Evolutionary conservation across 2,329 filamentous ascomycete species (phyloP).

Genomic region (Arthrobotrys megalospora): DNA sequence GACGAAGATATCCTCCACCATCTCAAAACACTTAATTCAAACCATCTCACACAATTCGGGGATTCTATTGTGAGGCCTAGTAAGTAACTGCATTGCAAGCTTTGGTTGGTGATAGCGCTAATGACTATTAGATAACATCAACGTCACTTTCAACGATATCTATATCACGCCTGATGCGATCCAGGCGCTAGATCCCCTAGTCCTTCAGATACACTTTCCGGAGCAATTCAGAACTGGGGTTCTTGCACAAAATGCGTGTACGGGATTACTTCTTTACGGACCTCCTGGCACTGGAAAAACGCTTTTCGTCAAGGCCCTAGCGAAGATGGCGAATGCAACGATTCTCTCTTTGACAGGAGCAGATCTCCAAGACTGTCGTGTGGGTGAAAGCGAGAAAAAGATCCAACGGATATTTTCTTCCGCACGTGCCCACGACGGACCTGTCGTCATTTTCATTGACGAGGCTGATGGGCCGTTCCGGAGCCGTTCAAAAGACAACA

Average conservation of each 20-base stretch:
- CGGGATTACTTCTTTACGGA: conserved; percentile 78
- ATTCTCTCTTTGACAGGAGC: conserved; percentile 5
- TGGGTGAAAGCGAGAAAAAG: conserved; percentile 20
- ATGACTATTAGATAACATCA: not conserved
- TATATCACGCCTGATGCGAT: conserved; percentile 12
- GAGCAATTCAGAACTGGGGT: conserved; percentile 24
- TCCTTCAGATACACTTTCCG: conserved; percentile 5
- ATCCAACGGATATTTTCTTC: conserved; percentile 17
- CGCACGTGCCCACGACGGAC: conserved; percentile 8
- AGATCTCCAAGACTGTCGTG: conserved; percentile 6
- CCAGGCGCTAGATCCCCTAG: conserved; percentile 3
- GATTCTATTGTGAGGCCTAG: conserved; percentile 7
- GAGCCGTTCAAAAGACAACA: conserved; percentile 10
- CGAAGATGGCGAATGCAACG: conserved; percentile 15
- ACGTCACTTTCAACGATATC: conserved; percentile 13
- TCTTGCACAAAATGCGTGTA: conserved; percentile 8
- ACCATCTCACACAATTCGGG: not conserved
- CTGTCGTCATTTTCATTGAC: conserved; percentile 22
- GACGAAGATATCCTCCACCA: conserved; percentile 11
- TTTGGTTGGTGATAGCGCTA: not conserved
- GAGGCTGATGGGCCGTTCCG: conserved; percentile 18
- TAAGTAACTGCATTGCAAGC: not conserved
- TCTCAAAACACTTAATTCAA: not conserved
- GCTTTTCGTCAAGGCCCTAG: conserved; percentile 97
- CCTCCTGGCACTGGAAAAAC: conserved; percentile 98